phyloP scores from a whole-genome alignment of 106 monocot species.

The Allium fistulosum region DNA sequence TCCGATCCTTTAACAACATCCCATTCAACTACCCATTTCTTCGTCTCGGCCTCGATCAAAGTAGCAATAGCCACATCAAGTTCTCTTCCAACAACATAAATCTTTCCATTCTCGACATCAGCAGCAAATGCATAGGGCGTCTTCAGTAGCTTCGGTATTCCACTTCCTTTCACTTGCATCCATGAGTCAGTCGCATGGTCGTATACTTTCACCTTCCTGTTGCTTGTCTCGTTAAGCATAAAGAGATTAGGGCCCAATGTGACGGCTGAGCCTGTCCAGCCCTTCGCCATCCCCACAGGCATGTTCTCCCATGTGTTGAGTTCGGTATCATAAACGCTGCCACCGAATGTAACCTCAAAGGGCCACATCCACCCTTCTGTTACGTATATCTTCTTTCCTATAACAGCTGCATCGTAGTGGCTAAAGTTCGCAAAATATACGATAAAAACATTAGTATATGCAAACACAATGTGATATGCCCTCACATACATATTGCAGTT shows the following conservation, averaged over 20 bases:
- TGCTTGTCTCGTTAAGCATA: not conserved
- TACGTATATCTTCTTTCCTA: slow-evolving; percentile 1
- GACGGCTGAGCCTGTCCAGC: slow-evolving; percentile 4
- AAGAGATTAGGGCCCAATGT: not conserved
- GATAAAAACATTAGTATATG: no score
- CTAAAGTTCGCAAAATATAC: no score
- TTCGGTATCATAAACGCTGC: not conserved
- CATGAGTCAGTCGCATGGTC: not conserved
- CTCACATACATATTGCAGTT: no score
- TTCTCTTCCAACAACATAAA: slow-evolving; percentile 8
- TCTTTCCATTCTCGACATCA: slow-evolving; percentile 2
- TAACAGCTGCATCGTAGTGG: not conserved
- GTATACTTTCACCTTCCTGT: slow-evolving; percentile 6
- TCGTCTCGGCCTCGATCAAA: not conserved
- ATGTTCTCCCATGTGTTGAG: slow-evolving; percentile 1
- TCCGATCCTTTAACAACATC: slow-evolving; percentile 15
- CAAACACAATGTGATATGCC: no score
- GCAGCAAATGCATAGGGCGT: not conserved
- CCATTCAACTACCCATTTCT: slow-evolving; percentile 12
- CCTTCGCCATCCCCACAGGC: slow-evolving; percentile 5
- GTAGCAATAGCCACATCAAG: slow-evolving; percentile 5
- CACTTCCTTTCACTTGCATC: not conserved
- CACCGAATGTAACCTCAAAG: not conserved
- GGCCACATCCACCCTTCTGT: slow-evolving; percentile 14
- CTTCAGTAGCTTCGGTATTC: slow-evolving; percentile 1